These are phyloP conservation scores for Alisma plantagoaquatica DNA, from an alignment of 106 monocot genomes.

Conservation along the genomic window DNA sequence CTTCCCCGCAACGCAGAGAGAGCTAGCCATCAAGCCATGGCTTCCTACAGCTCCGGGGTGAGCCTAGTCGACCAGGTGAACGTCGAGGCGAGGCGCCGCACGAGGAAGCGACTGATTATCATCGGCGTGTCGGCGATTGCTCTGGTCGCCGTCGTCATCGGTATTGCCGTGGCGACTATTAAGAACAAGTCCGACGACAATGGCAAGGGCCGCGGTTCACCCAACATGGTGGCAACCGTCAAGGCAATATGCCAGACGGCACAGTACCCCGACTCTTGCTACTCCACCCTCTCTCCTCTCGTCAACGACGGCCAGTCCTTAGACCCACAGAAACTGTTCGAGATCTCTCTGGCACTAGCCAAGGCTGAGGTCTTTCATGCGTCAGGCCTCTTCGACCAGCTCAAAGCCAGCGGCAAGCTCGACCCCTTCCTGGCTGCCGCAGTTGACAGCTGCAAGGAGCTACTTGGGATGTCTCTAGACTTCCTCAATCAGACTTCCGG, in stretches of 20 bases:
- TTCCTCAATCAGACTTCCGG: neutral
- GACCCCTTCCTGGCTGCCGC: neutral
- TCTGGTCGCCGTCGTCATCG: conserved; percentile 4
- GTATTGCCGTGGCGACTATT: conserved; percentile 5
- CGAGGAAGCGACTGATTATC: conserved; percentile 4
- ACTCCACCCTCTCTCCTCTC: conserved; percentile 1
- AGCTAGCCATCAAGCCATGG: no score
- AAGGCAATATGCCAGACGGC: neutral
- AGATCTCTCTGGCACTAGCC: neutral
- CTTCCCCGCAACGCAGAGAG: no score
- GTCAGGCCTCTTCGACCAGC: neutral
- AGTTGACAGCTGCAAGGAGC: neutral
- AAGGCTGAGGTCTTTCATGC: conserved; percentile 1
- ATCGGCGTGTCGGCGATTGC: conserved; percentile 8
- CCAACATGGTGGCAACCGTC: neutral
- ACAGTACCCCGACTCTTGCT: conserved; percentile 4
- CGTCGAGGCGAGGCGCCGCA: neutral
- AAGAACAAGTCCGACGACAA: neutral
- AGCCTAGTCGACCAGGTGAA: neutral
- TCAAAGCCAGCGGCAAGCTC: neutral
- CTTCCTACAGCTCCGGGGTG: neutral
- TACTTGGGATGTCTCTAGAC: conserved; percentile 1
- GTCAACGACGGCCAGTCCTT: neutral
- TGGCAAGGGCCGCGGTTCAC: neutral
- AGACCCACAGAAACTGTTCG: neutral